Conservation (phyloP, 2,329 filamentous ascomycete genomes). For the Beauveria sp. region DNA sequence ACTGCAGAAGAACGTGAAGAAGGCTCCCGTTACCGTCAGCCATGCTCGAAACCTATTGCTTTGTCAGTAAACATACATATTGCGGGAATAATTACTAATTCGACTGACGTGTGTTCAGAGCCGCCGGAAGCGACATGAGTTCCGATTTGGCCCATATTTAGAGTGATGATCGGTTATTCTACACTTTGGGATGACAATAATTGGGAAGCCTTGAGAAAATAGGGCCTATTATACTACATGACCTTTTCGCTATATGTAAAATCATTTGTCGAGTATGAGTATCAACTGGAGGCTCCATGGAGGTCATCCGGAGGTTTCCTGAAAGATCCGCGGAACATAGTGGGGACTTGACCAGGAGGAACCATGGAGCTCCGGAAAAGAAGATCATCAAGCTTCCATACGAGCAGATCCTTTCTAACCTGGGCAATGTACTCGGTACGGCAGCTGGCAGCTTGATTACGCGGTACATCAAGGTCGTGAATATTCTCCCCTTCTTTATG, state of each 20-base stretch:
- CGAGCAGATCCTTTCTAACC: neutral
- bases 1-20: constrained; percentile 14
- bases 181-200: neutral
- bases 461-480: too few species aligned
- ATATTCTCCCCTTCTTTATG: too few species aligned
- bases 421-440: too few species aligned
- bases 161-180: neutral
- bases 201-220: neutral
- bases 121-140: neutral
- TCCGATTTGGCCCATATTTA: neutral
- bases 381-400: neutral
- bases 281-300: neutral
- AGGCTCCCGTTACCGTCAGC: neutral
- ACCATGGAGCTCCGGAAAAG: neutral
- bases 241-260: neutral
- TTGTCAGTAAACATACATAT: neutral
- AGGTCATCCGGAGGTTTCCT: neutral
- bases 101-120: neutral
- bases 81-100: neutral
- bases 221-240: neutral
- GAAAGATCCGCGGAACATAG: neutral
- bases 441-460: too few species aligned
- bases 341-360: neutral
- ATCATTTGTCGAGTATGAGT: neutral
- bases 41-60: neutral